Base-by-base conservation (phyloP, 345 rosid genomes). In the Stellera chamaejasme region DNA sequence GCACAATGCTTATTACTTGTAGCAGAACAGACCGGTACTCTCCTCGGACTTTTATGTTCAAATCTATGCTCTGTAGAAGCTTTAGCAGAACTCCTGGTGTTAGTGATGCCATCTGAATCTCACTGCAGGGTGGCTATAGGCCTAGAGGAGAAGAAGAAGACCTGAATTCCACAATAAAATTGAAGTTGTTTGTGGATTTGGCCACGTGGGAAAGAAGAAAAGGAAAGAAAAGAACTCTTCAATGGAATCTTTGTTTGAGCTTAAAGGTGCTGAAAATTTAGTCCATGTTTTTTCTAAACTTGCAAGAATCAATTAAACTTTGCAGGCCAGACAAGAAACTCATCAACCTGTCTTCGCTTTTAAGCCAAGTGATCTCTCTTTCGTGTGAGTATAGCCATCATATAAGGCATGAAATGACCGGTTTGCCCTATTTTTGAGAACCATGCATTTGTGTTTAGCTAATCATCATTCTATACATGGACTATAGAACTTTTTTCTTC, bases 1-100 rank as follows among this genome's bases (percentile, higher is more conserved):
- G 96, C 28, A 92, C 93, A 25, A 92, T 88, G 76, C 94, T 81
- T 73, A 88, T 84, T 7, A 92, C 95, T 65, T 92, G 98, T 16
- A 86, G 69, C 2, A 92, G 87, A 52, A 84, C 95, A 5, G 98
- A 86, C 46, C 96, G 72, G 52, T 92, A 76, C 27, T 92, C 96
- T 0, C 98, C 95, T 0, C 87, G 77, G 47, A 86, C 87, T 25
- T 79, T 82, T 41, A 82, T 77, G 48, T 82, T 79, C 3, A 87
- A 84, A 63, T 82, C 56, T 69, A 86, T 77, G 26, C 85, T 78
- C 66, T 86, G 85, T 57, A 92, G 95, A 62, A 92, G 90, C 82
- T 92, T 92, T 51, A 84, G 65, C 23, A 88, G 67, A 62, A 86
- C 90, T 62, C 81, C 81, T 32, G 98, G 95, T 46, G 76, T 81